Evolutionary conservation across 2,329 filamentous ascomycete species (phyloP), one percentile per base, ranked within the genome.

Genomic region (Fusarium sp.): DNA sequence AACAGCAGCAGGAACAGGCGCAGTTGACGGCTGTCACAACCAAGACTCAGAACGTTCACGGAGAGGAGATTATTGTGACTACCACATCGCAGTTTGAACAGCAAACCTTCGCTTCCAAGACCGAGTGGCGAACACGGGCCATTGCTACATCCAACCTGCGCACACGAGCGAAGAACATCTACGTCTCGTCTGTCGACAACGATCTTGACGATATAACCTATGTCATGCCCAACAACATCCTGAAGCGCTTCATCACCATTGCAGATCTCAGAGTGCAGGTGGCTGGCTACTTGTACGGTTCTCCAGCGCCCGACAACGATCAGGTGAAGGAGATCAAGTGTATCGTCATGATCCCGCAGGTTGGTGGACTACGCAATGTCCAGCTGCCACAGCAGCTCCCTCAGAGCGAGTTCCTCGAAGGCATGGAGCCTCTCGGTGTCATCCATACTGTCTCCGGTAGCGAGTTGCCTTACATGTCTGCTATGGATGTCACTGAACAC

Each of bases 41-140:
- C 54, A 98, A 97, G 87, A 99, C 96, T 0, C 95, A 98, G 80
- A 99, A 99, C 77, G 91, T 96, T 8, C 94, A 95, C 71, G 96
- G 96, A 7, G 96, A 99, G 80, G 96, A 99, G 78, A 97, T 99
- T 77, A 95, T 99, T 75, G 95, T 98, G 27, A 98, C 96, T 1
- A 99, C 97, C 0, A 99, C 96, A 0, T 98, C 96, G 20, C 93
- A 98, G 78, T 99, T 97, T 76, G 96, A 99, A 82, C 95, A 98
- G 81, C 93, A 97, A 79, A 95, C 95, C 0, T 99, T 99, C 79
- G 95, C 95, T 14, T 98, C 95, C 20, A 98, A 98, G 89, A 99
- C 96, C 0, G 96, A 99, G 78, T 99, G 96, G 96, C 92, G 96
- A 56, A 99, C 96, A 14, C 87, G 97, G 73, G 96, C 96, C 32